phyloP scores from a whole-genome alignment of 768 basidiomycete species.

The Trametopsis cervina region DNA sequence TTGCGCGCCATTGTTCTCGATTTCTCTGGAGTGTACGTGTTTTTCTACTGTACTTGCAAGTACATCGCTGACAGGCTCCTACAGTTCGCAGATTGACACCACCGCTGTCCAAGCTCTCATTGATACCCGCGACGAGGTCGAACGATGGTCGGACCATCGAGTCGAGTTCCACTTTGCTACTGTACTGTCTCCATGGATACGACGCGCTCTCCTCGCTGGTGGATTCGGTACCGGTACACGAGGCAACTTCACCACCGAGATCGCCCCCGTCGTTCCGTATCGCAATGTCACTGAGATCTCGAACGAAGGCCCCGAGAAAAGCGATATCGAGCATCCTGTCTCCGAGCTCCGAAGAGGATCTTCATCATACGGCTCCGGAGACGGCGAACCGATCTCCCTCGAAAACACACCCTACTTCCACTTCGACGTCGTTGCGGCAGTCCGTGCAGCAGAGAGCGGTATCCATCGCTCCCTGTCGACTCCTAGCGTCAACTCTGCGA shows the following conservation, averaged over 20 bases:
- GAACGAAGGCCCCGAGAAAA: constrained; percentile 9
- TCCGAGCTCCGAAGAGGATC: constrained; percentile 2
- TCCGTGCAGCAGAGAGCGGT: constrained; percentile 54
- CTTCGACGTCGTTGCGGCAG: constrained; percentile 71
- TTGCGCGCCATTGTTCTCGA: constrained; percentile 89
- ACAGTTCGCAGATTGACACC: constrained; percentile 81
- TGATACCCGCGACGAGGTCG: constrained; percentile 82
- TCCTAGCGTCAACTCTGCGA: not conserved
- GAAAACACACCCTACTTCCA: constrained; percentile 84
- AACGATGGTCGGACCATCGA: constrained; percentile 73
- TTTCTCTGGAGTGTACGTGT: constrained; percentile 70
- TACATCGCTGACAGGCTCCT: not conserved
- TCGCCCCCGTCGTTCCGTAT: constrained; percentile 74
- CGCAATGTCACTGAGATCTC: constrained; percentile 32
- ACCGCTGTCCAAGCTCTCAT: constrained; percentile 89
- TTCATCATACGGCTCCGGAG: not conserved
- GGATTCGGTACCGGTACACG: constrained; percentile 78
- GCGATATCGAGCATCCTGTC: constrained; percentile 11
- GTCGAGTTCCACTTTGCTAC: constrained; percentile 95
- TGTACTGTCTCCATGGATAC: constrained; percentile 89
- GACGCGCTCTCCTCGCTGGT: constrained; percentile 81
- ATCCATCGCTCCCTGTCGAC: not conserved
- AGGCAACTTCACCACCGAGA: constrained; percentile 43
- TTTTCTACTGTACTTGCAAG: not conserved
- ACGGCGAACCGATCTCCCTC: constrained; percentile 31